Base-by-base conservation (phyloP, 306 rosid genomes). In the Spatholobus suberectus region DNA sequence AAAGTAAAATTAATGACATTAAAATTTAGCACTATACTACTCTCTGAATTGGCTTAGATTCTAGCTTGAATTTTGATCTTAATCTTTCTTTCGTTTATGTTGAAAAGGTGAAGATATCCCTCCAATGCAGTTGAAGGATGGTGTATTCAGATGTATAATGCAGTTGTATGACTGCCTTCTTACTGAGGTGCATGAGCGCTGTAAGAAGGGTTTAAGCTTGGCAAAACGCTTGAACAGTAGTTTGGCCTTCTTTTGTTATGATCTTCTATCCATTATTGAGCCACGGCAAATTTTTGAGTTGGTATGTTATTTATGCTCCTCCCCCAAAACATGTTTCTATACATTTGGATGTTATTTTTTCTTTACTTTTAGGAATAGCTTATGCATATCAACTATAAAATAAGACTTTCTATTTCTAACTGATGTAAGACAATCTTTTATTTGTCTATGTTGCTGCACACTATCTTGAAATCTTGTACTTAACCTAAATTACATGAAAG, bases 91-190 rank as follows among this genome's bases (percentile, higher is more conserved):
- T 59, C 38, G 15, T 73, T 89, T 76, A 29, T 78, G 70, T 55
- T 84, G 37, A 38, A 73, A 86, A 96, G 99, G 96, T 86, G 99
- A 96, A 88, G 99, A 96, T 70, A 91, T 96, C 81, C 99, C 99
- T 0, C 99, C 99, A 34, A 96, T 96, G 99, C 99, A 96, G 86
- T 90, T 96, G 84, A 96, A 96, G 88, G 99, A 96, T 84, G 96
- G 95, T 78, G 97, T 96, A 52, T 96, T 92, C 89, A 89, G 99
- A 91, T 96, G 99, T 84, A 94, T 96, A 83, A 84, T 94, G 96
- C 99, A 96, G 92, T 70, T 96, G 93, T 96, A 93, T 85, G 99
- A 96, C 89, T 96, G 99, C 87, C 94, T 96, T 78, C 90, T 96
- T 58, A 96, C 99, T 15, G 99, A 96, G 91, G 98, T 96, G 84